phyloP scores from a whole-genome alignment of 257 asterid species.

The Coffea eugenioides region DNA sequence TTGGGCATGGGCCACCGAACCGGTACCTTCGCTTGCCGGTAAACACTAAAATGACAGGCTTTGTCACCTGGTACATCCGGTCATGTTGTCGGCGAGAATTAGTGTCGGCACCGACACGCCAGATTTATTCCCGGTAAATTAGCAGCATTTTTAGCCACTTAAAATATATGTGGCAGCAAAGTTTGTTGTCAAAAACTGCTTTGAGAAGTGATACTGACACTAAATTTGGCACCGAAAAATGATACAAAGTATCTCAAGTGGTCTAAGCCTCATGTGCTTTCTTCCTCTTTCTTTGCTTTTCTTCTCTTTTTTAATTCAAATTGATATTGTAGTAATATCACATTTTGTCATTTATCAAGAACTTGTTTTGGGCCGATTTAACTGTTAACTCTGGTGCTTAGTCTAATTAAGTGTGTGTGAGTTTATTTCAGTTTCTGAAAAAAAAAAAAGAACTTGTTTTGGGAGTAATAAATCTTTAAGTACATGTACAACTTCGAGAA shows the following conservation, averaged over 20 bases:
- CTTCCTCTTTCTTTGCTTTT: no score
- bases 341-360: no score
- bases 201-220: neutral
- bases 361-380: no score
- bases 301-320: neutral
- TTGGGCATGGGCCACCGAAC: neutral
- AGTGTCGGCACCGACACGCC: slow-evolving; percentile 70
- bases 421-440: no score
- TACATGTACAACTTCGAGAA: no score
- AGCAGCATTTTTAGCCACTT: neutral
- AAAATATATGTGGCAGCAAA: neutral
- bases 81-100: slow-evolving; percentile 42
- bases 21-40: slow-evolving; percentile 32
- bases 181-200: neutral
- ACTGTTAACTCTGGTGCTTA: no score
- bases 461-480: no score
- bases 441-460: no score
- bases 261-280: neutral
- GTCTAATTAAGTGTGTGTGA: no score
- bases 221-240: no score
- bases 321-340: no score
- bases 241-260: no score
- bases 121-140: slow-evolving; percentile 30
- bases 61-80: slow-evolving; percentile 42
- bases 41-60: slow-evolving; percentile 22